Evolutionary conservation across 768 basidiomycete species (phyloP).

Genomic region (Coprinopsis strossmayeri): DNA sequence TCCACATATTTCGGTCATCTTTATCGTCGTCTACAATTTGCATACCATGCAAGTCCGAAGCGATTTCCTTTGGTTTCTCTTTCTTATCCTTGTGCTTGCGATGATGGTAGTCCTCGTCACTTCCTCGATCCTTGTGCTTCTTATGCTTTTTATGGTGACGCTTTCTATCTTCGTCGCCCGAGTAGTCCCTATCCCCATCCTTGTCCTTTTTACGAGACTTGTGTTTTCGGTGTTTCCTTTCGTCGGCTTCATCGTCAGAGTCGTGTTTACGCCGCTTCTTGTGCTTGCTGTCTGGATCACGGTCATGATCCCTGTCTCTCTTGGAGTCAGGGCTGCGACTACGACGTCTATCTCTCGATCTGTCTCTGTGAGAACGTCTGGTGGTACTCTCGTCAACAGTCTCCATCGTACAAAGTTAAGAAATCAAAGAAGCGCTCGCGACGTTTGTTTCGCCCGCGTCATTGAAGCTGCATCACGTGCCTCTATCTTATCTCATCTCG

Average conservation of each 20-base stretch:
- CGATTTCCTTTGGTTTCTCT: slow-evolving; percentile 22
- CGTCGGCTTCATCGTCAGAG: slow-evolving; percentile 20
- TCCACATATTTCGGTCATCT: slow-evolving; percentile 74
- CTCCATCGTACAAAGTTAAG: slow-evolving; percentile 6
- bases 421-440: no score
- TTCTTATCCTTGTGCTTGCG: slow-evolving; percentile 25
- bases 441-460: no score
- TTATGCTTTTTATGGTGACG: slow-evolving; percentile 15
- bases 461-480: no score
- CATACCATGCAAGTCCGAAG: slow-evolving; percentile 30
- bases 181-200: slow-evolving; percentile 26
- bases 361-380: neutral
- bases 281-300: slow-evolving; percentile 32
- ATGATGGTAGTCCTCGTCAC: slow-evolving; percentile 25
- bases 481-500: slow-evolving; percentile 9
- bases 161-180: slow-evolving; percentile 21
- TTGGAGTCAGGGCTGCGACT: neutral
- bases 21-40: slow-evolving; percentile 66
- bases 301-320: slow-evolving; percentile 14
- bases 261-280: slow-evolving; percentile 45
- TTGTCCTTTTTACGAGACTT: slow-evolving; percentile 34
- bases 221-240: slow-evolving; percentile 14
- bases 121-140: slow-evolving; percentile 21
- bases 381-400: neutral
- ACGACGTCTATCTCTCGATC: neutral